These are phyloP conservation scores for Phialocephala subalpina DNA, from an alignment of 2,329 filamentous ascomycete species.

Conservation along the genomic window DNA sequence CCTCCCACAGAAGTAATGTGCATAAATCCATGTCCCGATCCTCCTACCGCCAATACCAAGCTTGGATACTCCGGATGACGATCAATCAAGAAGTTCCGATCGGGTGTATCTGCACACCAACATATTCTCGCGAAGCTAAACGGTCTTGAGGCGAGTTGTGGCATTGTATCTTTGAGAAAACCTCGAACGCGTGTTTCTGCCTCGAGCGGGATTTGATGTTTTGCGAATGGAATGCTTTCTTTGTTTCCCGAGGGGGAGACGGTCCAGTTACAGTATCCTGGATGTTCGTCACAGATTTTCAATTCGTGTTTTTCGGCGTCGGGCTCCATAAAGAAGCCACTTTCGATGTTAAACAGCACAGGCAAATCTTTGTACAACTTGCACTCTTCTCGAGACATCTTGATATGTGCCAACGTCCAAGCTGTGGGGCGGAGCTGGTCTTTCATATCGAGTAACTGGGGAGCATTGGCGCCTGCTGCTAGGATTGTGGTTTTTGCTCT, in stretches of 20 bases:
- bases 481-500: constrained; percentile 55
- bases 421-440: constrained; percentile 61
- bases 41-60: constrained; percentile 57
- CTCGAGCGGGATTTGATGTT: constrained; percentile 53
- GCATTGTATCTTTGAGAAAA: constrained; percentile 60
- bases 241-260: constrained; percentile 22
- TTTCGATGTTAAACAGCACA: constrained; percentile 57
- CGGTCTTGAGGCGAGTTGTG: constrained; percentile 56
- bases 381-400: constrained; percentile 54
- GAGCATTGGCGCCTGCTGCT: constrained; percentile 56
- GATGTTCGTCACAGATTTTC: constrained; percentile 63
- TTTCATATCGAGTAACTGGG: constrained; percentile 56
- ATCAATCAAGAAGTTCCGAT: constrained; percentile 61
- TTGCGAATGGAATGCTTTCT: constrained; percentile 33
- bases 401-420: constrained; percentile 61
- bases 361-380: constrained; percentile 55
- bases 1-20: constrained; percentile 58
- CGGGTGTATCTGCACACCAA: constrained; percentile 64
- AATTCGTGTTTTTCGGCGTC: constrained; percentile 54
- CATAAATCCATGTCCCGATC: constrained; percentile 61
- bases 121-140: constrained; percentile 61
- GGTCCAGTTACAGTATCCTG: constrained; percentile 60
- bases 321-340: constrained; percentile 58
- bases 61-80: constrained; percentile 53
- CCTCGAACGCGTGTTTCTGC: constrained; percentile 55